These are phyloP conservation scores for Cenococcum geophilum DNA, from an alignment of 495 filamentous ascomycete species.

Conservation along the genomic window DNA sequence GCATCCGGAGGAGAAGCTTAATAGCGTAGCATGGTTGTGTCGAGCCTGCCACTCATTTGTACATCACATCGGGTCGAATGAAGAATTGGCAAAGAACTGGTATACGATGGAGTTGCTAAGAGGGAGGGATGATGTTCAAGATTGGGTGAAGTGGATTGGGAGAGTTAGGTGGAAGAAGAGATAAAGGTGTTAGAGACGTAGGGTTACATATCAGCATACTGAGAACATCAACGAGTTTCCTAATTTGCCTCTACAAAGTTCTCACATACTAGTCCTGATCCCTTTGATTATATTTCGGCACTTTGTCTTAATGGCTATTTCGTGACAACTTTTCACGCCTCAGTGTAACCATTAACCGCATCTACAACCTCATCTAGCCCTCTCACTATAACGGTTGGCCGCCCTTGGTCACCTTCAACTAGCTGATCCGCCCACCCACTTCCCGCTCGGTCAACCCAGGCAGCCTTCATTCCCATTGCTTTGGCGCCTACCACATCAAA, in stretches of 20 bases:
- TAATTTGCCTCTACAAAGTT: neutral
- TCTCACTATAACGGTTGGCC: conserved; percentile 44
- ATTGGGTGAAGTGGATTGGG: conserved; percentile 54
- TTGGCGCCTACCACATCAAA: conserved; percentile 67
- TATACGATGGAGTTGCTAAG: conserved; percentile 57
- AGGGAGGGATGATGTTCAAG: conserved; percentile 64
- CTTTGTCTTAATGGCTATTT: no score
- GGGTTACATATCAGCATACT: neutral
- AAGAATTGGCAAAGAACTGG: conserved; percentile 70
- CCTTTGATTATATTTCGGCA: neutral
- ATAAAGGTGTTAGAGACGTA: conserved; percentile 18
- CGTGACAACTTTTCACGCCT: neutral
- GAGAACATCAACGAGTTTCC: neutral
- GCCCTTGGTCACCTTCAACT: conserved; percentile 38
- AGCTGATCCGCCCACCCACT: conserved; percentile 50
- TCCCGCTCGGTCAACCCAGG: conserved; percentile 61
- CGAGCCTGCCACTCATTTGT: conserved; percentile 82
- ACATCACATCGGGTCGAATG: conserved; percentile 67
- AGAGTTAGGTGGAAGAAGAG: conserved; percentile 44
- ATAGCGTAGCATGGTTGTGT: conserved; percentile 85
- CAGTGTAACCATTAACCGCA: conserved; percentile 29
- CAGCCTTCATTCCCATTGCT: conserved; percentile 52
- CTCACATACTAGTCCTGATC: neutral
- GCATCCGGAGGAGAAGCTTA: conserved; percentile 67
- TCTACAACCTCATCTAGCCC: conserved; percentile 46